These are phyloP conservation scores for Fusarium xyrophilum DNA, from an alignment of 2,329 filamentous ascomycete species.

Conservation along the genomic window DNA sequence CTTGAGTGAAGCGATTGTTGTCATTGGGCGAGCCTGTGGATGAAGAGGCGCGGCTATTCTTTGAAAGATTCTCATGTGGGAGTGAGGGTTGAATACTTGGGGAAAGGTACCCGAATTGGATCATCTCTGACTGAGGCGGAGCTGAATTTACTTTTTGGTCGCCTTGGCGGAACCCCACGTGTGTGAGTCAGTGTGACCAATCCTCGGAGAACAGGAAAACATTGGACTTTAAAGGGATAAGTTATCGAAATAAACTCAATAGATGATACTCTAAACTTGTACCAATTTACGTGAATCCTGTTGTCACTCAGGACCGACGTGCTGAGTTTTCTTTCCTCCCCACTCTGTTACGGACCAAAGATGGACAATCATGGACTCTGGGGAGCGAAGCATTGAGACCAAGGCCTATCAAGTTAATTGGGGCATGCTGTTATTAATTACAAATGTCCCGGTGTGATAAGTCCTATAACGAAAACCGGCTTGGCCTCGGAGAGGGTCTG, in stretches of 20 bases:
- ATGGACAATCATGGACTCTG: neutral
- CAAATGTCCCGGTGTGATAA: rapidly evolving
- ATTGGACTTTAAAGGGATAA: neutral
- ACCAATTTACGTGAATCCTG: too few species aligned
- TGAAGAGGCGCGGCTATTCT: conserved; percentile 5
- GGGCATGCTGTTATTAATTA: neutral
- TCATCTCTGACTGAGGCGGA: neutral
- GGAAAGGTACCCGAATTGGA: neutral
- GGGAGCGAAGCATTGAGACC: rapidly evolving
- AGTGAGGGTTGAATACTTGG: neutral
- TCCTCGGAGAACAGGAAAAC: neutral
- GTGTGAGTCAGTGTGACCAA: neutral
- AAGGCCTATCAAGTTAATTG: neutral
- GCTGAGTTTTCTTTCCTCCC: too few species aligned
- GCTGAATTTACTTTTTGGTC: conserved; percentile 10
- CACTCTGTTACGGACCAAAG: too few species aligned
- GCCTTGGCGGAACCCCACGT: conserved; percentile 1
- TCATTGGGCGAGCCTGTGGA: conserved; percentile 46
- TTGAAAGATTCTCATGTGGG: conserved; percentile 20
- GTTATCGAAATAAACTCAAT: neutral
- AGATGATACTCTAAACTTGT: neutral
- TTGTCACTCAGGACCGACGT: neutral
- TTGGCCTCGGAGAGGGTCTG: rapidly evolving
- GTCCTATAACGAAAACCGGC: rapidly evolving
- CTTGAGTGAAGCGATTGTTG: conserved; percentile 67